Percentiles rank a stretch among this genome's conserved stretches.
These are phyloP conservation scores for Trametes pubescens DNA, from an alignment of 1,284 basidiomycete species.

Conservation along the genomic window DNA sequence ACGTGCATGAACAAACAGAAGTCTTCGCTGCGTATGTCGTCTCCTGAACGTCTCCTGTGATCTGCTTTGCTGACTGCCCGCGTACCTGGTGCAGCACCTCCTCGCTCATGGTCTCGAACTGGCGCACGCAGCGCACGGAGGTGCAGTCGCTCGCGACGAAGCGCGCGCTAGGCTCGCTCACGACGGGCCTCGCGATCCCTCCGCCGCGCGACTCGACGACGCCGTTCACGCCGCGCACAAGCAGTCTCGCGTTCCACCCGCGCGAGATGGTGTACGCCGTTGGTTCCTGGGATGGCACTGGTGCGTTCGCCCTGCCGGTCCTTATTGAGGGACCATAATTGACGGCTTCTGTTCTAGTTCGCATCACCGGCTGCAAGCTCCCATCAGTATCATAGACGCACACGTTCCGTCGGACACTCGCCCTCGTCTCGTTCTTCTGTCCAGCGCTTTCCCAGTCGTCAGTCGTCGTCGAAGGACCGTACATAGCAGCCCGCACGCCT, in stretches of 20 bases:
- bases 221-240: slow-evolving; percentile 66
- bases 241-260: slow-evolving; percentile 79
- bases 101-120: slow-evolving; percentile 62
- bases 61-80: slow-evolving; percentile 3
- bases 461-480: neutral
- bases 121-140: slow-evolving; percentile 68
- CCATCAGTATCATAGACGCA: slow-evolving; percentile 32
- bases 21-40: slow-evolving; percentile 86
- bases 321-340: neutral
- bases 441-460: neutral
- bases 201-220: slow-evolving; percentile 63
- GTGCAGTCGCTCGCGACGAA: slow-evolving; percentile 62
- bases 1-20: slow-evolving; percentile 86
- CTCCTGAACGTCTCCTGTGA: slow-evolving; percentile 4
- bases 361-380: slow-evolving; percentile 55
- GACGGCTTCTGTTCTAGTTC: slow-evolving; percentile 44
- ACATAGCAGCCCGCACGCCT: neutral
- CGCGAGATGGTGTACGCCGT: slow-evolving; percentile 82
- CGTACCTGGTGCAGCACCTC: slow-evolving; percentile 58
- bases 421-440: neutral
- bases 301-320: slow-evolving; percentile 51
- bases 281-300: slow-evolving; percentile 75
- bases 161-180: slow-evolving; percentile 57
- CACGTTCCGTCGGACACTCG: neutral
- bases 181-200: slow-evolving; percentile 60